These are phyloP conservation scores for Laburnicola sp. DNA, from an alignment of 2,329 filamentous ascomycete species.

Conservation along the genomic window DNA sequence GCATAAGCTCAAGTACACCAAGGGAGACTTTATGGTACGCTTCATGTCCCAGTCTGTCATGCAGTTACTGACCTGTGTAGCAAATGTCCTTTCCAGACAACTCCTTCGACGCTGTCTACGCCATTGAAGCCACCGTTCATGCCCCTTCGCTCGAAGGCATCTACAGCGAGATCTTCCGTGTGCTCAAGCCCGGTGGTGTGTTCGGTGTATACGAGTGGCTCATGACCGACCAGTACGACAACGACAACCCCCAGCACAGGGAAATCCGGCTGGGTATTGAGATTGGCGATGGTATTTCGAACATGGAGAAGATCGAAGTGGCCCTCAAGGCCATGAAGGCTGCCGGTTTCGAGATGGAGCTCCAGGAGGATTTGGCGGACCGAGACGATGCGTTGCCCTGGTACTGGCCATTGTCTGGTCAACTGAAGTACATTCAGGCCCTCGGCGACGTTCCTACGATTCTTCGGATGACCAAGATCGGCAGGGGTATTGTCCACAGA, in stretches of 20 bases:
- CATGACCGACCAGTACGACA: slow-evolving; percentile 93
- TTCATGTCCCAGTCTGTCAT: background rate
- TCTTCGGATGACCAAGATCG: slow-evolving; percentile 79
- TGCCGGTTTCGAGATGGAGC: slow-evolving; percentile 78
- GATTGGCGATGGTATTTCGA: slow-evolving; percentile 87
- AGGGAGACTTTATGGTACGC: slow-evolving; percentile 85
- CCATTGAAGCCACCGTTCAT: slow-evolving; percentile 91
- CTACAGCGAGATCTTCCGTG: slow-evolving; percentile 86
- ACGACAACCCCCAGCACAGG: slow-evolving; percentile 76
- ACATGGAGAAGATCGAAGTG: slow-evolving; percentile 83
- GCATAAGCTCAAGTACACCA: slow-evolving; percentile 74
- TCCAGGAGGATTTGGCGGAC: slow-evolving; percentile 80
- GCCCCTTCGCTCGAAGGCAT: slow-evolving; percentile 83
- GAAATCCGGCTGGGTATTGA: slow-evolving; percentile 88
- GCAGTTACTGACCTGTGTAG: slow-evolving; percentile 43
- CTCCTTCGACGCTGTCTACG: slow-evolving; percentile 88
- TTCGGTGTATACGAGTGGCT: slow-evolving; percentile 98
- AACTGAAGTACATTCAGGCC: background rate
- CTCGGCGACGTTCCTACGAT: slow-evolving; percentile 59
- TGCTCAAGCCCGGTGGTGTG: slow-evolving; percentile 88
- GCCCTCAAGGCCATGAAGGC: slow-evolving; percentile 76
- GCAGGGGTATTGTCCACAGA: slow-evolving; percentile 70
- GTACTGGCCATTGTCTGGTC: slow-evolving; percentile 68
- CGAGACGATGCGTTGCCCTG: slow-evolving; percentile 73
- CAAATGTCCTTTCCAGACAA: slow-evolving; percentile 90